Evolutionary conservation across 495 filamentous ascomycete species (phyloP).

Genomic region (Penicillium steckii): DNA sequence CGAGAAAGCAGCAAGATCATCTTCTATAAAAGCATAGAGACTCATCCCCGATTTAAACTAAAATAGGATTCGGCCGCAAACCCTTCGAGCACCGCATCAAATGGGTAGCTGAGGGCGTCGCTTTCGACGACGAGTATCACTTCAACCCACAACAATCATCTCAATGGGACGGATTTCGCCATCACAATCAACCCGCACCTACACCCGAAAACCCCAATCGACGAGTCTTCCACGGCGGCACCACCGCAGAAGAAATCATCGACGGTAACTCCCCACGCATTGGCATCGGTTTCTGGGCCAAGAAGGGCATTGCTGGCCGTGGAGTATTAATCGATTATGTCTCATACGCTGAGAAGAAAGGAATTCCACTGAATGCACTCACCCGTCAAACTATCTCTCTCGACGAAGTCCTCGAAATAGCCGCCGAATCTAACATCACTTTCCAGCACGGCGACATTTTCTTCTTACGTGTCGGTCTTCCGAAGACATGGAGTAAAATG

Average conservation of each 20-base stretch:
- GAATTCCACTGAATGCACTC: conserved; percentile 54
- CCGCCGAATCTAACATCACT: conserved; percentile 58
- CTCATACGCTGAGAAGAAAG: conserved; percentile 45
- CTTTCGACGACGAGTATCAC: conserved; percentile 66
- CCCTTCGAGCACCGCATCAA: conserved; percentile 58
- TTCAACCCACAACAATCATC: conserved; percentile 76
- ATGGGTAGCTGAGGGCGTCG: conserved; percentile 44
- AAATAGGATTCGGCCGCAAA: conserved; percentile 51
- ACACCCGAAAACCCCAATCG: conserved; percentile 33
- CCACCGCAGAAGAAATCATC: conserved; percentile 50
- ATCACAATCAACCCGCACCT: conserved; percentile 44
- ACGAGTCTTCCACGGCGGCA: conserved; percentile 53
- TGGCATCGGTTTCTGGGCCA: conserved; percentile 48
- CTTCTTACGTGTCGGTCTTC: conserved; percentile 70
- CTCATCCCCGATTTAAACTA: neutral
- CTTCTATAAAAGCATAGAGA: neutral
- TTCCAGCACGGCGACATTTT: conserved; percentile 64
- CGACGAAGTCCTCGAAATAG: conserved; percentile 46
- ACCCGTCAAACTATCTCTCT: conserved; percentile 61
- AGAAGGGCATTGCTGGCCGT: conserved; percentile 53
- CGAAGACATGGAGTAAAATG: conserved; percentile 41
- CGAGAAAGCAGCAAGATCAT: neutral
- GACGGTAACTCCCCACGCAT: conserved; percentile 52
- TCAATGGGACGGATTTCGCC: conserved; percentile 79
- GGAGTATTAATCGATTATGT: conserved; percentile 57